These are phyloP conservation scores for Suhomyces choctaworum DNA, from an alignment of 1,139 yeast species.

Conservation along the genomic window DNA sequence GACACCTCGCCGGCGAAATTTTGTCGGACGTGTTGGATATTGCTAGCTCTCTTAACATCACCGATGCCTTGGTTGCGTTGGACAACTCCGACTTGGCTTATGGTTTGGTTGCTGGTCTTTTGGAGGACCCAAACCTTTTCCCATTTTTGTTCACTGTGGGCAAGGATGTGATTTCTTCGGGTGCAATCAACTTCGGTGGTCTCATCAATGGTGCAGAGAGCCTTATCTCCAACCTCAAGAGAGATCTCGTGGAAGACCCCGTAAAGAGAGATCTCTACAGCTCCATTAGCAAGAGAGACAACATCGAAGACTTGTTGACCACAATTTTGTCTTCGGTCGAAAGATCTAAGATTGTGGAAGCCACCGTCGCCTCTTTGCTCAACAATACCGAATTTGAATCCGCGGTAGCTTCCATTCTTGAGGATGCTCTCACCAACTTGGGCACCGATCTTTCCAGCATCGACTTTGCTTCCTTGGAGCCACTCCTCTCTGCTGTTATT, in stretches of 20 bases:
- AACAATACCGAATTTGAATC: conserved; percentile 31
- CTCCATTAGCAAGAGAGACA: conserved; percentile 27
- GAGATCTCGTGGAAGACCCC: conserved; percentile 7
- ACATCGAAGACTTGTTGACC: conserved; percentile 34
- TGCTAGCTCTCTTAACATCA: conserved; percentile 24
- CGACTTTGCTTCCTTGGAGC: conserved; percentile 20
- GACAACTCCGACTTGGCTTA: conserved; percentile 38
- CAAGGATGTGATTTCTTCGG: conserved; percentile 23
- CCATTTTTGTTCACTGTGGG: conserved; percentile 29
- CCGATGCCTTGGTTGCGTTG: conserved; percentile 34
- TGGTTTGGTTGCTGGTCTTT: conserved; percentile 27
- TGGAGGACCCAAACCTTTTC: conserved; percentile 29
- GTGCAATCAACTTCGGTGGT: conserved; percentile 21
- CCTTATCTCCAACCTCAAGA: conserved; percentile 4
- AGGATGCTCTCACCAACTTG: conserved; percentile 28
- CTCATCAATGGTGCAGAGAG: conserved; percentile 22
- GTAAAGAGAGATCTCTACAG: neutral
- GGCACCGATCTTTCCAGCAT: conserved; percentile 17
- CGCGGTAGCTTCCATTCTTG: conserved; percentile 27
- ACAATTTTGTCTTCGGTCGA: conserved; percentile 34
- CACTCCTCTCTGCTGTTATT: conserved; percentile 24
- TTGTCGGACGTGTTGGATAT: conserved; percentile 22
- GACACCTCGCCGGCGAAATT: conserved; percentile 21
- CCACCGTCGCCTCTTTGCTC: conserved; percentile 28
- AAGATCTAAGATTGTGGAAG: conserved; percentile 31